A percentile compares a stretch with the other conserved stretches of the same genome.
phyloP scores from a whole-genome alignment of 768 basidiomycete genomes.

The Amanita pseudoporphyria region DNA sequence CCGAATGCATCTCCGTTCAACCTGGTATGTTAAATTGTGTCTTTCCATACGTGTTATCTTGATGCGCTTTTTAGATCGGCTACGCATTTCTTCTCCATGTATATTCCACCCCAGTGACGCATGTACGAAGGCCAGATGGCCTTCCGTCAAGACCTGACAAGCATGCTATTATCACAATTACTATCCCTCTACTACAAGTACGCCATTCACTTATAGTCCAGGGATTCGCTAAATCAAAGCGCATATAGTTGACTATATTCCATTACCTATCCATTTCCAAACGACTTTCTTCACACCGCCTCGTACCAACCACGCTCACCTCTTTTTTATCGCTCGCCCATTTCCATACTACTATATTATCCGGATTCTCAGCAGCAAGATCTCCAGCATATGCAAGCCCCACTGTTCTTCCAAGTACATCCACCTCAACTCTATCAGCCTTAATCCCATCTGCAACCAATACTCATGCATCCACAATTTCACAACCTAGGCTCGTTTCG shows the following conservation, averaged over 20 bases:
- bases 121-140: slow-evolving; percentile 30
- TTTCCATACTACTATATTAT: slow-evolving; percentile 55
- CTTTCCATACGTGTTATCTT: neutral
- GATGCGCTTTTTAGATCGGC: slow-evolving; percentile 41
- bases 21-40: slow-evolving; percentile 37
- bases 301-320: slow-evolving; percentile 57
- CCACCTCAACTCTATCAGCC: slow-evolving; percentile 11
- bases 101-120: slow-evolving; percentile 58
- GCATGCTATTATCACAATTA: slow-evolving; percentile 63
- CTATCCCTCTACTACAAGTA: slow-evolving; percentile 67
- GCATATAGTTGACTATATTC: slow-evolving; percentile 44
- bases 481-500: neutral
- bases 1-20: slow-evolving; percentile 59
- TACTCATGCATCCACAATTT: neutral
- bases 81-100: slow-evolving; percentile 71
- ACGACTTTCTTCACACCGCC: slow-evolving; percentile 54
- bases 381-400: neutral
- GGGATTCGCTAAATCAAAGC: neutral
- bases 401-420: slow-evolving; percentile 8
- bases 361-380: slow-evolving; percentile 13
- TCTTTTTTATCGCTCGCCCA: slow-evolving; percentile 53
- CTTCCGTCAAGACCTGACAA: slow-evolving; percentile 59
- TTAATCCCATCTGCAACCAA: slow-evolving; percentile 10
- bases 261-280: slow-evolving; percentile 60
- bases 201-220: slow-evolving; percentile 10